Percentiles rank a stretch among this genome's conserved stretches.
Evolutionary conservation across 305 asterid species (phyloP).

Genomic region (Nicotiana rustica): DNA sequence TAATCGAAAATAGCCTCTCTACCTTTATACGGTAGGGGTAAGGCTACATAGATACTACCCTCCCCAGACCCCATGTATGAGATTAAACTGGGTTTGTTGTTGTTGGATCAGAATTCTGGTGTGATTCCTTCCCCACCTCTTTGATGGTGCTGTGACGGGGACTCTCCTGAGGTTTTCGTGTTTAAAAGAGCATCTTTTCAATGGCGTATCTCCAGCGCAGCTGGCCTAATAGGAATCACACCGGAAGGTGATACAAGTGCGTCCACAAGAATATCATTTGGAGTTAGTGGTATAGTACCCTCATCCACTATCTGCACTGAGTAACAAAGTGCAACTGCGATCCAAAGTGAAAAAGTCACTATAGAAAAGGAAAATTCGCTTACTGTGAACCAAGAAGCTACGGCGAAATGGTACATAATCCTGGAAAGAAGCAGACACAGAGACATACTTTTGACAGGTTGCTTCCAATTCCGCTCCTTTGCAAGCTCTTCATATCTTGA

Average conservation of each 20-base stretch:
- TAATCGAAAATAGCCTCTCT: too few relatives aligned
- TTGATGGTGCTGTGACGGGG: background rate
- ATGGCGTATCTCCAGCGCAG: conserved; percentile 47
- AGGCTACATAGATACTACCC: too few relatives aligned
- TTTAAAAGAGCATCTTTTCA: background rate
- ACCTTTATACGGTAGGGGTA: too few relatives aligned
- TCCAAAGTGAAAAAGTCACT: conserved; percentile 29
- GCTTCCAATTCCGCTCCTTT: conserved; percentile 73
- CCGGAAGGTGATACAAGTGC: conserved; percentile 83
- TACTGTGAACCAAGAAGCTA: background rate
- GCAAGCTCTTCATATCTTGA: conserved; percentile 72
- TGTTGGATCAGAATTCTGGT: background rate
- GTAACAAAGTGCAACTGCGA: conserved; percentile 80
- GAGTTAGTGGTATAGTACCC: conserved; percentile 78
- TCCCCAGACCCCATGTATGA: too few relatives aligned
- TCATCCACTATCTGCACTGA: conserved; percentile 81
- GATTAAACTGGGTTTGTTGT: too few relatives aligned
- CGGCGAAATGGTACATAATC: background rate
- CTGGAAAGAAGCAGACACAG: conserved; percentile 2
- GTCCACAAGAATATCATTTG: conserved; percentile 73
- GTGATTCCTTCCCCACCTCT: background rate
- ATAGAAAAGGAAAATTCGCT: background rate
- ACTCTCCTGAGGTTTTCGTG: background rate
- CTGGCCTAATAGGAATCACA: conserved; percentile 67
- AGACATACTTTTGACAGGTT: conserved; percentile 66